Evolutionary conservation across 2,329 filamentous ascomycete genomes (phyloP).

Genomic region (Pseudocercospora vitis): DNA sequence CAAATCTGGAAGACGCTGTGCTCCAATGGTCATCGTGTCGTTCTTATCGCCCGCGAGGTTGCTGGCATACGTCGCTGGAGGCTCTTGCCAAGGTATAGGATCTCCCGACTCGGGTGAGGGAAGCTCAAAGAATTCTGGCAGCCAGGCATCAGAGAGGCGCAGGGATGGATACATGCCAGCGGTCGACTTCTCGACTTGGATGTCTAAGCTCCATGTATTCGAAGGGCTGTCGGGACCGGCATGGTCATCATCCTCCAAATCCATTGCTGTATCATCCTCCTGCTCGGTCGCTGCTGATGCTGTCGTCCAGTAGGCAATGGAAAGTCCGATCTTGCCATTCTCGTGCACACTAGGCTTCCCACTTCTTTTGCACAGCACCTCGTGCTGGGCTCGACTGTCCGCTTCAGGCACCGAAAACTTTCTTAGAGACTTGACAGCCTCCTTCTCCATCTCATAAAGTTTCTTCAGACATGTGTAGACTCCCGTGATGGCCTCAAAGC

Average conservation of each 20-base stretch:
- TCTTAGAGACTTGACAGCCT: conserved; percentile 40
- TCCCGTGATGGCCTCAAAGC: conserved; percentile 73
- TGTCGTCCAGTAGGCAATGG: conserved; percentile 69
- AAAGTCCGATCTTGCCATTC: conserved; percentile 65
- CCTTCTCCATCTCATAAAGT: conserved; percentile 70
- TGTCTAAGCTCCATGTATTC: conserved; percentile 64
- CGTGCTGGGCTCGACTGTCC: conserved; percentile 41
- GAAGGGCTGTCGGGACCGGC: conserved; percentile 1
- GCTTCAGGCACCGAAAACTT: conserved; percentile 48
- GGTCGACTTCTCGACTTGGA: conserved; percentile 60
- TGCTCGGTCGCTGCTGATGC: conserved; percentile 29
- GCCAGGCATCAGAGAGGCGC: conserved; percentile 72
- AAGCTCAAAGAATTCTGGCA: conserved; percentile 69
- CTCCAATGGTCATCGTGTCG: conserved; percentile 55
- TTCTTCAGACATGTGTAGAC: conserved; percentile 68
- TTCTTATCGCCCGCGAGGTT: conserved; percentile 38
- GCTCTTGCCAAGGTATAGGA: conserved; percentile 63
- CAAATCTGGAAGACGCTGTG: conserved; percentile 63
- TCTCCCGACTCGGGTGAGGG: conserved; percentile 60
- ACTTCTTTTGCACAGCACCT: conserved; percentile 67
- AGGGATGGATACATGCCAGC: conserved; percentile 58
- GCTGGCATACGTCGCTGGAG: conserved; percentile 60
- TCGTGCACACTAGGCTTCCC: conserved; percentile 72
- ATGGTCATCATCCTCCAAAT: conserved; percentile 31
- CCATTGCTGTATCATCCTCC: conserved; percentile 39